A percentile compares a stretch with the other conserved stretches of the same genome.
phyloP scores from a whole-genome alignment of 2,329 filamentous ascomycete genomes.

The Dactylonectria estremocensis region DNA sequence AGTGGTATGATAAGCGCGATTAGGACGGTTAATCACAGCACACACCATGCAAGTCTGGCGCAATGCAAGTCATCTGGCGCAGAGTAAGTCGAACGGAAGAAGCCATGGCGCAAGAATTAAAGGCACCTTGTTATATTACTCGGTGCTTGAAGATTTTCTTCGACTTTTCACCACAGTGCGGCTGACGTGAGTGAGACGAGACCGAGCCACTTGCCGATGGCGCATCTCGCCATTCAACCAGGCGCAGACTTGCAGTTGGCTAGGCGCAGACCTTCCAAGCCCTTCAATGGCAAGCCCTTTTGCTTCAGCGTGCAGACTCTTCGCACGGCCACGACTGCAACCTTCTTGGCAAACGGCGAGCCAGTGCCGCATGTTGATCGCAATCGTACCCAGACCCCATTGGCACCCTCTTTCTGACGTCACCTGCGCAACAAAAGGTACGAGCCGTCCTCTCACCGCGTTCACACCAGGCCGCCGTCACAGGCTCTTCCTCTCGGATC shows the following conservation, averaged over 20 bases:
- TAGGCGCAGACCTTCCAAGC: not conserved
- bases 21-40: constrained; percentile 10
- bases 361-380: not conserved
- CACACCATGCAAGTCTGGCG: constrained; percentile 19
- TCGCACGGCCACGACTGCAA: too few relatives aligned
- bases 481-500: constrained; percentile 20
- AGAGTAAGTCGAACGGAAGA: not conserved
- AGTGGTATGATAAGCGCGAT: constrained; percentile 44
- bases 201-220: constrained; percentile 21
- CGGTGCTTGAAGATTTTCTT: too few relatives aligned
- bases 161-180: not conserved
- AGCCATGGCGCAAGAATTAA: not conserved
- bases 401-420: constrained; percentile 39
- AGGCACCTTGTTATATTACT: too few relatives aligned
- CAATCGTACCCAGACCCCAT: constrained; percentile 10
- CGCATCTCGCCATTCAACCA: constrained; percentile 27
- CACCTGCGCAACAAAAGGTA: constrained; percentile 25
- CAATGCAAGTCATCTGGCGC: constrained; percentile 4
- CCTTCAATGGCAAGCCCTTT: too few relatives aligned
- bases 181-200: constrained; percentile 6
- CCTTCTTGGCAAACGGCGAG: not conserved
- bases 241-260: constrained; percentile 14
- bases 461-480: not conserved
- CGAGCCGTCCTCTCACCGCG: not conserved
- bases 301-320: too few relatives aligned